phyloP scores from a whole-genome alignment of 225 moss, liverwort and hornwort genomes.

The Polytrichum formosum region DNA sequence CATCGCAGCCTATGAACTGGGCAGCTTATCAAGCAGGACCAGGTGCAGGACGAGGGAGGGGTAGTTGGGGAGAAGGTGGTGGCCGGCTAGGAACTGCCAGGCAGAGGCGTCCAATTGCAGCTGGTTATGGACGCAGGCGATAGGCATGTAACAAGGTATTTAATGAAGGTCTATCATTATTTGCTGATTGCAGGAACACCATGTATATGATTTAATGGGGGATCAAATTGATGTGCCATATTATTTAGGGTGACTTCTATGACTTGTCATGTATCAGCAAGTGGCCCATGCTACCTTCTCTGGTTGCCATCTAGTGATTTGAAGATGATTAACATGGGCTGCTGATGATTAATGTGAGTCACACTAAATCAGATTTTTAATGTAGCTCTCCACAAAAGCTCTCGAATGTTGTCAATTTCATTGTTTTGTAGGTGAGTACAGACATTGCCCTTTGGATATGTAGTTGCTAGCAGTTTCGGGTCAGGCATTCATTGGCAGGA shows the following conservation, averaged over 20 bases:
- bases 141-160: slow-evolving; percentile 2
- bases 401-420: slow-evolving; percentile 2
- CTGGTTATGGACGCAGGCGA: slow-evolving; percentile 79
- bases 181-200: background rate
- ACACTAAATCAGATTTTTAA: no score
- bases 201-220: background rate
- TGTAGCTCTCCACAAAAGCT: background rate
- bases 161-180: background rate
- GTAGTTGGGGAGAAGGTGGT: slow-evolving; percentile 75
- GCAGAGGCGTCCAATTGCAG: slow-evolving; percentile 92
- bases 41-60: slow-evolving; percentile 51
- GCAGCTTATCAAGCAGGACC: slow-evolving; percentile 37
- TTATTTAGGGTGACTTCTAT: no score
- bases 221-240: background rate
- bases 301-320: no score
- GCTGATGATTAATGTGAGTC: no score
- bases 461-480: no score
- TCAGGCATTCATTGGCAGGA: background rate
- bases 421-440: background rate
- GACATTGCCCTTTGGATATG: no score
- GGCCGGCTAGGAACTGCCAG: slow-evolving; percentile 67
- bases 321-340: no score
- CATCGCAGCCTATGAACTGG: slow-evolving; percentile 95
- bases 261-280: no score
- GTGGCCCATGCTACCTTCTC: no score